Evolutionary conservation across 805 yeast genomes (phyloP), one percentile per base, ranked within the genome.

Genomic region (Wickerhamiella azyma): DNA sequence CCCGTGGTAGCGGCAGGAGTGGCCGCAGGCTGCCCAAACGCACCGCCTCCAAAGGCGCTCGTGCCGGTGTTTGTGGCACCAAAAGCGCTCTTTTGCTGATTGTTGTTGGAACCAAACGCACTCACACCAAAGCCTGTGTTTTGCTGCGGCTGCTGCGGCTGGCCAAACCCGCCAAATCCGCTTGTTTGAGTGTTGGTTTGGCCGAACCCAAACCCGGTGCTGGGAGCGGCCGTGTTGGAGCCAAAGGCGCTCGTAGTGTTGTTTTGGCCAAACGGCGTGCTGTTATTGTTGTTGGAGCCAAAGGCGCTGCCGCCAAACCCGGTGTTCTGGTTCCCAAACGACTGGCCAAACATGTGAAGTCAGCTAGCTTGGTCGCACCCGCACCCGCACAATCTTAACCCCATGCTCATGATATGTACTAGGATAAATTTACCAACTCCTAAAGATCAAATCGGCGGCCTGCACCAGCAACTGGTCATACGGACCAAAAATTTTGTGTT

Each of bases 81-180:
- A 37, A 46, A 46, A 8, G 26, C 14, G n/a, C 41, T 28, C 18
- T 50, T 46, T 13, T 55, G 45, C 45, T 53, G 54, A 9, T 19
- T 30, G 29, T 17, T 30, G 37, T n/a, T 21, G 10, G 65, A 52
- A 33, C 69, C 69, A 58, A 67, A 66, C 3, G 68, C 66, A 3
- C 28, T 18, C 3, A 17, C 37, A 2, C 26, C 28, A 6, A 37
- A 24, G 24, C 38, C 47, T 2, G n/a, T 8, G 21, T 13, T 21
- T 7, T 21, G 30, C 26, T 30, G 43, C 26, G 36, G 28, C 16
- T 16, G 37, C 19, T 41, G 39, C n/a, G 32, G 24, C 9, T 18
- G 17, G 18, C 44, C 44, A 33, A 41, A 41, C 28, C 14, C 17
- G 26, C 43, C 43, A 14, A 19, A 14, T 9, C 32, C 30, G 26